Percentiles rank a stretch among this genome's conserved stretches.
These are phyloP conservation scores for Tylopilus felleus DNA, from an alignment of 768 basidiomycete species.

Conservation along the genomic window DNA sequence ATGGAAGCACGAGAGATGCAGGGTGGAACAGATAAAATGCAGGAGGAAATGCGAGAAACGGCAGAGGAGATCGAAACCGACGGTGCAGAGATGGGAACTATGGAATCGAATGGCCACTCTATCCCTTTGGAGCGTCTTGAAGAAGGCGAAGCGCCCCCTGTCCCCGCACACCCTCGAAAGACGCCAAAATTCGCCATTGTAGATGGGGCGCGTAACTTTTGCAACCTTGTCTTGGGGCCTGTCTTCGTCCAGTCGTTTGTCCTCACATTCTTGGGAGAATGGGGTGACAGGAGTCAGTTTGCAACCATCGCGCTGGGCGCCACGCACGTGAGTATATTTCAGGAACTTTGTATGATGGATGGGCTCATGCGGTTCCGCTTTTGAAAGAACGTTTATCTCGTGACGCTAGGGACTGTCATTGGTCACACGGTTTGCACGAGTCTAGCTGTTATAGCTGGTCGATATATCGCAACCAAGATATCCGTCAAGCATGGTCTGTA, in stretches of 20 bases:
- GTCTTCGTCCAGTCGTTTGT: slow-evolving; percentile 95
- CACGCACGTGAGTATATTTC: slow-evolving; percentile 67
- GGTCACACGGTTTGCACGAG: slow-evolving; percentile 88
- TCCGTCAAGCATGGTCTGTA: slow-evolving; percentile 85
- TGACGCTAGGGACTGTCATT: slow-evolving; percentile 84
- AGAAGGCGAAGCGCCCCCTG: slow-evolving; percentile 46
- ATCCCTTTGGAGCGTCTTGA: slow-evolving; percentile 78
- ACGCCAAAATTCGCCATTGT: slow-evolving; percentile 25
- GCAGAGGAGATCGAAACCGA: slow-evolving; percentile 92
- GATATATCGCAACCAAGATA: slow-evolving; percentile 90
- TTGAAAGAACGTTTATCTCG: slow-evolving; percentile 82
- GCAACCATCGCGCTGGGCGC: slow-evolving; percentile 95
- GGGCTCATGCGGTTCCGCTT: slow-evolving; percentile 5
- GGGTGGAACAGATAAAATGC: slow-evolving; percentile 72
- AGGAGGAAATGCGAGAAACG: slow-evolving; percentile 95
- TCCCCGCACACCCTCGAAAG: slow-evolving; percentile 14
- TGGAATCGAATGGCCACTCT: slow-evolving; percentile 32
- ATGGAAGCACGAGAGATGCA: slow-evolving; percentile 82
- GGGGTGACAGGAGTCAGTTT: slow-evolving; percentile 98
- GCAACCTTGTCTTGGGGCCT: slow-evolving; percentile 78
- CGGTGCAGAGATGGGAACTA: slow-evolving; percentile 43
- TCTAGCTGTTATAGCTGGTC: slow-evolving; percentile 89
- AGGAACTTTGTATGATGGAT: neutral
- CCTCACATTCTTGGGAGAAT: slow-evolving; percentile 97
- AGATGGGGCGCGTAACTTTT: slow-evolving; percentile 80